Evolutionary conservation across 345 rosid species (phyloP).

Genomic region (Eucalyptus brandiana): DNA sequence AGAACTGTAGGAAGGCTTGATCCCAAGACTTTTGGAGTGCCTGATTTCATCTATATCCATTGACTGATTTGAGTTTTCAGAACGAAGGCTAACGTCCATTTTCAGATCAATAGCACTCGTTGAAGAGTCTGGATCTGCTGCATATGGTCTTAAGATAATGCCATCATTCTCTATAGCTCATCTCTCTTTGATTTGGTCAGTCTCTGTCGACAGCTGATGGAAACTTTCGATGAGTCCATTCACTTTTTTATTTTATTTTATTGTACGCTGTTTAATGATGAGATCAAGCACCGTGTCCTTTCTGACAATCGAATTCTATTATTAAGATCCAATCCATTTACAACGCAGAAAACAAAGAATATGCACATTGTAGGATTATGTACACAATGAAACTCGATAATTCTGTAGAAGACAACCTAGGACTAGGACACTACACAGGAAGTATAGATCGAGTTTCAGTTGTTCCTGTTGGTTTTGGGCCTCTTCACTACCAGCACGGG

Average conservation of each 20-base stretch:
- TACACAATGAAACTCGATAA: neutral
- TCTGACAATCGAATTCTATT: neutral
- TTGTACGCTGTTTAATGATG: neutral
- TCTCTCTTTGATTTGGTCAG: neutral
- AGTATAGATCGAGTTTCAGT: neutral
- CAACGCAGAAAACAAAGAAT: neutral
- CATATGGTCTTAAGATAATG: neutral
- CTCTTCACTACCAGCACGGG: conserved; percentile 52
- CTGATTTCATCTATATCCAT: neutral
- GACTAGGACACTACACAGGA: neutral
- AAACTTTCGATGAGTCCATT: neutral
- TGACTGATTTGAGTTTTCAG: neutral
- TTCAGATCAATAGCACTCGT: neutral
- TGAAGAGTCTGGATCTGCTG: neutral
- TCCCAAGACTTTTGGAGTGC: neutral
- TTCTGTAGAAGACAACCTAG: neutral
- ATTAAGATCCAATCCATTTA: neutral
- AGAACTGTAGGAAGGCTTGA: neutral
- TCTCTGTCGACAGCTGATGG: neutral
- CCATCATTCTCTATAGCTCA: neutral
- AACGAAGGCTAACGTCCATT: neutral
- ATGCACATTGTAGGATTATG: neutral
- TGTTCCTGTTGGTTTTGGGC: conserved; percentile 11
- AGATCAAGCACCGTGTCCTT: neutral
- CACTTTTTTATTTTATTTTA: neutral